Conservation (phyloP, 2,329 filamentous ascomycete genomes). For the Xylaria sp. region DNA sequence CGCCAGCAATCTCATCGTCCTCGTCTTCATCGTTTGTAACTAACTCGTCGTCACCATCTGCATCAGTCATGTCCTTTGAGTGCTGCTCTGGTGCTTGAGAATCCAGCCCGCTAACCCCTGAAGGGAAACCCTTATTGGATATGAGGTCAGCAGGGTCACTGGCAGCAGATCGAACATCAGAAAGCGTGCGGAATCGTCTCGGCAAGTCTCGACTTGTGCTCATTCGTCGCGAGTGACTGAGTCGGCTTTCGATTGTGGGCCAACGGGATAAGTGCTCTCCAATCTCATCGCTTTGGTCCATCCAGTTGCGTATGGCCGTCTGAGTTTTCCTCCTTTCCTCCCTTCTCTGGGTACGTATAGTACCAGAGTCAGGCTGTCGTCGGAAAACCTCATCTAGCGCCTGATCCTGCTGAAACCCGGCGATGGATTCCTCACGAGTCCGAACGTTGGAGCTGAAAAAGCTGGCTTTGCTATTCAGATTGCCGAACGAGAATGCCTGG, state of each 20-base stretch:
- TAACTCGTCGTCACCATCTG: conserved; percentile 86
- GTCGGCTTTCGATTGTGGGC: conserved; percentile 43
- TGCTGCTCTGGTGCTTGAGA: conserved; percentile 41
- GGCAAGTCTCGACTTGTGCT: conserved; percentile 47
- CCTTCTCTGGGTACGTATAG: conserved; percentile 54
- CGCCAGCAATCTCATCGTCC: conserved; percentile 46
- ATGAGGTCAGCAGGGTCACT: conserved; percentile 61
- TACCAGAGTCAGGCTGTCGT: conserved; percentile 59
- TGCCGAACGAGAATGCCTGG: conserved; percentile 51
- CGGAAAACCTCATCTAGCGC: conserved; percentile 90
- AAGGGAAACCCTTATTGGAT: conserved; percentile 38
- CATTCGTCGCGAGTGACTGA: conserved; percentile 47
- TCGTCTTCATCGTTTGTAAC: conserved; percentile 73
- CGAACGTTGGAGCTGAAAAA: conserved; percentile 70
- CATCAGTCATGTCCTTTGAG: conserved; percentile 64
- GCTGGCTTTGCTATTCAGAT: conserved; percentile 51
- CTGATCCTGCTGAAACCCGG: conserved; percentile 82
- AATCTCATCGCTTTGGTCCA: conserved; percentile 63
- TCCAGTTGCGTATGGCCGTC: conserved; percentile 83
- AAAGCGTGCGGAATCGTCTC: conserved; percentile 45
- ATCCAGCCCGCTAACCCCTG: conserved; percentile 28
- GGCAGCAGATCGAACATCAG: conserved; percentile 54
- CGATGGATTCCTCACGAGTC: conserved; percentile 78
- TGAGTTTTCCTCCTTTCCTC: conserved; percentile 68
- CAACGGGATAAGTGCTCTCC: conserved; percentile 44